Evolutionary conservation across 139 green algal species (phyloP).

Genomic region (Trebouxia sp.): DNA sequence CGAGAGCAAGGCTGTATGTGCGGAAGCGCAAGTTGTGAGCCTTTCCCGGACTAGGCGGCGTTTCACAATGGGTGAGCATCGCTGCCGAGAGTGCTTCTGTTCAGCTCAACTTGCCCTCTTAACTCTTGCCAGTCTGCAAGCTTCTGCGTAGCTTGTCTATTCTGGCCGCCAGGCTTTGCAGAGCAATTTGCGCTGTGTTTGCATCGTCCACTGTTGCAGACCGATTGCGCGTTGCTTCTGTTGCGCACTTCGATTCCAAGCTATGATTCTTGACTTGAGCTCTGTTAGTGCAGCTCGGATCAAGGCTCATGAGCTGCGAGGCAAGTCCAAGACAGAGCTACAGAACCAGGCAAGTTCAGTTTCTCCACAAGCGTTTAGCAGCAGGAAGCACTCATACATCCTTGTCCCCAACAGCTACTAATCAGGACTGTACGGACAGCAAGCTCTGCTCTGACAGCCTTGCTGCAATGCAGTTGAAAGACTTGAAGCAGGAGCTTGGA

Average conservation of each 20-base stretch:
- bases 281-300: constrained; percentile 80
- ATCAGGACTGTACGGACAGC: background rate
- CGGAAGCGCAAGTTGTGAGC: background rate
- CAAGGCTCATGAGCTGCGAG: constrained; percentile 94
- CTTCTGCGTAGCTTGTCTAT: no score
- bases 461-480: constrained; percentile 96
- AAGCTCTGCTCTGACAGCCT: background rate
- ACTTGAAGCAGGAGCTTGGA: constrained; percentile 95
- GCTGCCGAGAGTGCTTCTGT: no score
- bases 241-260: no score
- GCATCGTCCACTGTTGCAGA: no score
- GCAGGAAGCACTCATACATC: background rate
- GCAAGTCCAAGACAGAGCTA: constrained; percentile 94
- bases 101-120: no score
- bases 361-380: no score
- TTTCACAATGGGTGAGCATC: constrained; percentile 9
- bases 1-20: background rate
- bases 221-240: no score
- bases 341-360: constrained; percentile 61
- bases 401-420: background rate
- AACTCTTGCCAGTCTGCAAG: no score
- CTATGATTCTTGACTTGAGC: no score
- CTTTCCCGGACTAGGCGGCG: constrained; percentile 16
- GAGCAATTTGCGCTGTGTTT: no score
- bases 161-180: background rate